A percentile compares a stretch with the other conserved stretches of the same genome.
These are phyloP conservation scores for Paramecium primaurelia DNA, from an alignment of 73 alveolate species.

Conservation along the genomic window DNA sequence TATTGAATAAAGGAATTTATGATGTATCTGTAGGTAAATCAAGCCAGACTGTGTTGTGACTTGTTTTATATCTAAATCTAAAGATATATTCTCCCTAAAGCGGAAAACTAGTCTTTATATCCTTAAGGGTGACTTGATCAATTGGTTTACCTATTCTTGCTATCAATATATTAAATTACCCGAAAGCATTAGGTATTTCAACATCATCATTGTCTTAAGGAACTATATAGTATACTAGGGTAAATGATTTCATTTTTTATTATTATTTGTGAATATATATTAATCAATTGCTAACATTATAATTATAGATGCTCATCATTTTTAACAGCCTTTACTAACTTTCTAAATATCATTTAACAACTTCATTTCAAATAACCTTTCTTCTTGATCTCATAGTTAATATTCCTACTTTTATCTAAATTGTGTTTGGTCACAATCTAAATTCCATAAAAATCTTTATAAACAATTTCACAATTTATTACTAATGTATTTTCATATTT, in stretches of 20 bases:
- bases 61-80: conserved; percentile 27
- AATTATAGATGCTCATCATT: conserved; percentile 80
- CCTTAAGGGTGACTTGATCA: not conserved
- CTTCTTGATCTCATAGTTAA: conserved; percentile 98
- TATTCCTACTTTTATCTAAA: conserved; percentile 98
- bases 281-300: conserved; percentile 73
- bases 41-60: conserved; percentile 15
- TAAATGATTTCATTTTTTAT: conserved; percentile 5
- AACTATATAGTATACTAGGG: conserved; percentile 1
- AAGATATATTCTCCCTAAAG: conserved; percentile 44
- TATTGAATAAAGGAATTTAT: not conserved
- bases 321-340: conserved; percentile 97
- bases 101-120: not conserved
- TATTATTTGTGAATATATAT: conserved; percentile 7
- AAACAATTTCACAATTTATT: no score
- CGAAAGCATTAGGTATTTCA: conserved; percentile 40
- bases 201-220: conserved; percentile 40
- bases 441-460: not conserved
- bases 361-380: conserved; percentile 95
- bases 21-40: not conserved
- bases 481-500: no score
- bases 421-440: conserved; percentile 92
- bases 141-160: conserved; percentile 14
- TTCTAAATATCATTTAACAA: conserved; percentile 87
- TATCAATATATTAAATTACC: not conserved